These are phyloP conservation scores for Fusarium hostae DNA, from an alignment of 2,329 filamentous ascomycete genomes.

Conservation along the genomic window DNA sequence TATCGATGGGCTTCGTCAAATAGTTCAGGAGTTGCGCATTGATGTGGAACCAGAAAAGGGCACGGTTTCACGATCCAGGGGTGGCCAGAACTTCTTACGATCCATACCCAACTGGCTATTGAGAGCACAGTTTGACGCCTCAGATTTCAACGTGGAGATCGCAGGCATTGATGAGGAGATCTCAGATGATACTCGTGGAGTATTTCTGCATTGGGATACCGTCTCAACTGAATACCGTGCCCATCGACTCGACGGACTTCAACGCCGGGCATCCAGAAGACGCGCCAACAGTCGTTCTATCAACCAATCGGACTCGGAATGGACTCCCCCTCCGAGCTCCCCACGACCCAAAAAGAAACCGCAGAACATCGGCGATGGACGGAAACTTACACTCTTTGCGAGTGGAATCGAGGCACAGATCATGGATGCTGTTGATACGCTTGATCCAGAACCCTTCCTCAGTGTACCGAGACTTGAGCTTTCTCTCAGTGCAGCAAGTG, in stretches of 20 bases:
- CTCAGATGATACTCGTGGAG: slow-evolving; percentile 81
- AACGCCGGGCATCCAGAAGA: slow-evolving; percentile 70
- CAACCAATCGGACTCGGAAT: slow-evolving; percentile 75
- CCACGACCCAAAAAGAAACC: slow-evolving; percentile 63
- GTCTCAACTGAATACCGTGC: slow-evolving; percentile 91
- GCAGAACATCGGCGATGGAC: slow-evolving; percentile 75
- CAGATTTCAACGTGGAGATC: slow-evolving; percentile 89
- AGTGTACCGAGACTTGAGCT: slow-evolving; percentile 88
- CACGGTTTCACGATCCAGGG: slow-evolving; percentile 58
- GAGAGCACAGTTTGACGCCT: slow-evolving; percentile 84
- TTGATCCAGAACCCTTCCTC: slow-evolving; percentile 87
- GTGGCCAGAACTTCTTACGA: slow-evolving; percentile 76
- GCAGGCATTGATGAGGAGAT: slow-evolving; percentile 88
- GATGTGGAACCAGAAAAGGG: slow-evolving; percentile 73
- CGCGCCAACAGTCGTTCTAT: slow-evolving; percentile 79
- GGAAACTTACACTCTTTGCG: slow-evolving; percentile 82
- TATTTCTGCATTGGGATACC: slow-evolving; percentile 86
- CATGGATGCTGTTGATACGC: slow-evolving; percentile 85
- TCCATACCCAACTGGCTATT: slow-evolving; percentile 85
- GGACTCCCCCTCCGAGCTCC: slow-evolving; percentile 50
- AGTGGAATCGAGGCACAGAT: slow-evolving; percentile 90
- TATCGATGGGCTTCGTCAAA: slow-evolving; percentile 89
- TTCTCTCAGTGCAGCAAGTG: slow-evolving; percentile 84
- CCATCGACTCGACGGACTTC: slow-evolving; percentile 75
- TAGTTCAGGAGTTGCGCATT: slow-evolving; percentile 82